phyloP scores from a whole-genome alignment of 2,329 filamentous ascomycete species.

The Thielaviopsis euricoi region DNA sequence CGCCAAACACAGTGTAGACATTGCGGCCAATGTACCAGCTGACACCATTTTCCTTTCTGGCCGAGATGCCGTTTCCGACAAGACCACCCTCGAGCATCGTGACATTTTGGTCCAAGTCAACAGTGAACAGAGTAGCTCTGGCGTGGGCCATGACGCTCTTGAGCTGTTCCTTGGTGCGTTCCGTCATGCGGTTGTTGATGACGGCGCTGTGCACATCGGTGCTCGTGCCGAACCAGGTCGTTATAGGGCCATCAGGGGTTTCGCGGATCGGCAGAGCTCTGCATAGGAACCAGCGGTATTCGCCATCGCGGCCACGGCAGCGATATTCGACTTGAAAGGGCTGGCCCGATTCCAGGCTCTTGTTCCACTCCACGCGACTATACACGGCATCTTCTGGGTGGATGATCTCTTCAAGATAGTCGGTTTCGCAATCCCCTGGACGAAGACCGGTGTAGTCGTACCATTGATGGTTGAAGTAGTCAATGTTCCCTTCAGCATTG shows the following conservation, averaged over 20 bases:
- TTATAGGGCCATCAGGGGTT: slow-evolving; percentile 46
- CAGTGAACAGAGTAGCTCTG: slow-evolving; percentile 58
- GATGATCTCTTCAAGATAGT: slow-evolving; percentile 46
- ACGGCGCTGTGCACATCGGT: slow-evolving; percentile 59
- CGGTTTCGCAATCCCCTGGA: slow-evolving; percentile 43
- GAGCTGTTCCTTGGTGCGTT: slow-evolving; percentile 52
- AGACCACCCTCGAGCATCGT: slow-evolving; percentile 55
- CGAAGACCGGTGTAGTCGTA: slow-evolving; percentile 60
- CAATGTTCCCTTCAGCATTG: slow-evolving; percentile 44
- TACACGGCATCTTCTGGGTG: slow-evolving; percentile 52
- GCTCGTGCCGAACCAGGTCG: slow-evolving; percentile 67
- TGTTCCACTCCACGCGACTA: slow-evolving; percentile 40
- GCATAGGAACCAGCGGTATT: slow-evolving; percentile 67
- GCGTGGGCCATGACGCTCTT: slow-evolving; percentile 59
- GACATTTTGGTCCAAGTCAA: slow-evolving; percentile 43
- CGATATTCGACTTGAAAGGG: slow-evolving; percentile 57
- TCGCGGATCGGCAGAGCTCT: slow-evolving; percentile 53
- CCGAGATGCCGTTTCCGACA: slow-evolving; percentile 32
- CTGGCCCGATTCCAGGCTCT: slow-evolving; percentile 48
- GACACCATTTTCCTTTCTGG: slow-evolving; percentile 20
- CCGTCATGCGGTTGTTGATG: slow-evolving; percentile 51
- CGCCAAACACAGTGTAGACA: slow-evolving; percentile 47
- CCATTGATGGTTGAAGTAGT: slow-evolving; percentile 67
- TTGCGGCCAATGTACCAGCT: slow-evolving; percentile 41
- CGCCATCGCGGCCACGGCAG: slow-evolving; percentile 46